Base-by-base conservation (phyloP, 1,284 basidiomycete genomes). In the Mycocalia duriaeana region DNA sequence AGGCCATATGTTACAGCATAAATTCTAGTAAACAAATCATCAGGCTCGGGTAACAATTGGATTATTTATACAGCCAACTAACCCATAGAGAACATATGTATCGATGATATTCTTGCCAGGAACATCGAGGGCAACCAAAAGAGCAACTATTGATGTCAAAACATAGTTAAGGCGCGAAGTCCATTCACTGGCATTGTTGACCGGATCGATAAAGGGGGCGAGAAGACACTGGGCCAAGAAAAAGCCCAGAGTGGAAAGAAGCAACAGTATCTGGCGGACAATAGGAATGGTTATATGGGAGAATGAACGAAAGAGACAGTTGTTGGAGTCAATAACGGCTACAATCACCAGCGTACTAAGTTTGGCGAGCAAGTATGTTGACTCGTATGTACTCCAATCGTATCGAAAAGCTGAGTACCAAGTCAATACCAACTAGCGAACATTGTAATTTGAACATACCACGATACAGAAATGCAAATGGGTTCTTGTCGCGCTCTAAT, bases 161-260 rank as follows among this genome's bases (percentile, higher is more conserved):
- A 89, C 72, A 60, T 88, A 90, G 61, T 85, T 86, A 37, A 83
- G 63, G 47, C 85, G 66, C 42, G 83, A 86, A 7, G 76, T 75
- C 80, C 84, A 85, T 72, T 90, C 86, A 58, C 80, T 84, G 2
- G 85, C 82, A 60, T 91, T 91, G 63, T 79, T 79, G 48, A 86
- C 77, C 24, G 82, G 81, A 59, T 90, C 80, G 50, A 83, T 61
- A 60, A 89, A 90, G 1, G 87, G 86, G 2, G 73, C 72, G 45
- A 79, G 68, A 38, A 77, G 54, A 53, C 82, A 81, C 56, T 89
- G 85, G 4, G 77, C 54, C 16, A 75, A 50, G 54, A 89, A 85
- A 59, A 86, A 85, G 9, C 71, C 64, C 9, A 78, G 55, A 57
- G 82, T 83, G 24, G 80, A 73, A 13, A 71, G 56, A 16, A 89